Percentiles rank a stretch among this genome's conserved stretches.
Conservation (phyloP, 1,284 basidiomycete genomes). For the Cryptococcus sp. region DNA sequence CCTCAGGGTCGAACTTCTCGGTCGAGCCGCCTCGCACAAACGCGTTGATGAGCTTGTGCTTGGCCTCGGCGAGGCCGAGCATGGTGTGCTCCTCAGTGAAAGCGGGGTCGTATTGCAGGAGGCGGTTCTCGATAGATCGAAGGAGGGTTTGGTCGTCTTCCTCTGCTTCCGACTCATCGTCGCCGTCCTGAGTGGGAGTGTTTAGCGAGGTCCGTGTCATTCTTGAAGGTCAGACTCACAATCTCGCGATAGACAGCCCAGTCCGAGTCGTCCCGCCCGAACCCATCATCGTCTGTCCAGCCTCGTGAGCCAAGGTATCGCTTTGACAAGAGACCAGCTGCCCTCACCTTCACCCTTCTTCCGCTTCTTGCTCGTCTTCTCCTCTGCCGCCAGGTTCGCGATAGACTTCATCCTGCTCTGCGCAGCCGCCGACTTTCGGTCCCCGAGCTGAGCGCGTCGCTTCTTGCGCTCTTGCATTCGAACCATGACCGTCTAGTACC, state of each 20-base stretch:
- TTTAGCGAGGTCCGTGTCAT: neutral
- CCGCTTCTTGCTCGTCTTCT: slow-evolving; percentile 65
- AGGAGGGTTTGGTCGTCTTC: slow-evolving; percentile 82
- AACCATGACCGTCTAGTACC: slow-evolving; percentile 64
- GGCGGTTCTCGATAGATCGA: slow-evolving; percentile 70
- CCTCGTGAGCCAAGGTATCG: slow-evolving; percentile 4
- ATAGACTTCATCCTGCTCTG: slow-evolving; percentile 98
- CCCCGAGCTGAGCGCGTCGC: slow-evolving; percentile 76
- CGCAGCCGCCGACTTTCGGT: slow-evolving; percentile 89
- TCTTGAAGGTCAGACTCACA: slow-evolving; percentile 52
- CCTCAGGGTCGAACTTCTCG: slow-evolving; percentile 57
- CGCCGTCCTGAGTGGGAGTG: slow-evolving; percentile 59
- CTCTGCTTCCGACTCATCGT: slow-evolving; percentile 88
- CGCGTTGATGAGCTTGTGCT: slow-evolving; percentile 77
- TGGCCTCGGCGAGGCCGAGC: slow-evolving; percentile 68
- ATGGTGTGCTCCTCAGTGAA: slow-evolving; percentile 82
- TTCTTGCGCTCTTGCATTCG: slow-evolving; percentile 82
- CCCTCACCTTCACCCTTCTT: slow-evolving; percentile 68
- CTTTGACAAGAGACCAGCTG: neutral
- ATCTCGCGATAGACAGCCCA: slow-evolving; percentile 99
- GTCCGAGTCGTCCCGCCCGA: slow-evolving; percentile 92
- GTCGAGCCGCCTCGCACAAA: slow-evolving; percentile 63
- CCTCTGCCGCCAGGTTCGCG: slow-evolving; percentile 82
- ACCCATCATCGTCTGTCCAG: slow-evolving; percentile 72
- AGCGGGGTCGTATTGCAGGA: slow-evolving; percentile 76